These are phyloP conservation scores for Mycena epipterygia DNA, from an alignment of 768 basidiomycete species.

Conservation along the genomic window DNA sequence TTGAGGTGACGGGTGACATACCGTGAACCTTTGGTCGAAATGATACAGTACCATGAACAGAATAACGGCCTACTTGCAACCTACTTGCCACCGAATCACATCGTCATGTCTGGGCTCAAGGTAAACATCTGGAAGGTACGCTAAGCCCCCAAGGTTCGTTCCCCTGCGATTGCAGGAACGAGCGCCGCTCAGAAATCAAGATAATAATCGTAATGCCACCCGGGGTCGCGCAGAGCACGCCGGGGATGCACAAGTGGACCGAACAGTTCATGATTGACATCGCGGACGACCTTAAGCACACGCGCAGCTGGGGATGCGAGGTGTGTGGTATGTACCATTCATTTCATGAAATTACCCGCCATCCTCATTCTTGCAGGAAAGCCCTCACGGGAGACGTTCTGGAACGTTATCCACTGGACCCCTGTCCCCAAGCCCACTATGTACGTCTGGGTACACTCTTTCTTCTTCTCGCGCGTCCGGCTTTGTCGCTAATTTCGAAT, in stretches of 20 bases:
- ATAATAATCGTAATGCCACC: constrained; percentile 5
- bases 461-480: not conserved
- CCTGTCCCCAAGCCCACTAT: constrained; percentile 5
- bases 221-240: constrained; percentile 5
- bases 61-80: no score
- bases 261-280: constrained; percentile 18
- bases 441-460: constrained; percentile 15
- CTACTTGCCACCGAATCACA: no score
- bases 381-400: constrained; percentile 16
- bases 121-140: constrained; percentile 11
- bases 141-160: not conserved
- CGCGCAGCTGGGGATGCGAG: constrained; percentile 15
- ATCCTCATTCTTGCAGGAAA: not conserved
- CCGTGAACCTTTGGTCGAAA: no score
- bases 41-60: no score
- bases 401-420: constrained; percentile 20
- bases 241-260: constrained; percentile 23
- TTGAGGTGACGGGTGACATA: no score
- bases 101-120: constrained; percentile 8
- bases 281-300: constrained; percentile 21
- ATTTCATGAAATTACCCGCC: no score
- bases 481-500: not conserved
- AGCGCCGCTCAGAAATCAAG: constrained; percentile 21
- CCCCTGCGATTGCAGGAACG: not conserved
- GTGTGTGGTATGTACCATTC: not conserved